Evolutionary conservation across 2,329 filamentous ascomycete species (phyloP).

Genomic region (Exophiala alcalophila): DNA sequence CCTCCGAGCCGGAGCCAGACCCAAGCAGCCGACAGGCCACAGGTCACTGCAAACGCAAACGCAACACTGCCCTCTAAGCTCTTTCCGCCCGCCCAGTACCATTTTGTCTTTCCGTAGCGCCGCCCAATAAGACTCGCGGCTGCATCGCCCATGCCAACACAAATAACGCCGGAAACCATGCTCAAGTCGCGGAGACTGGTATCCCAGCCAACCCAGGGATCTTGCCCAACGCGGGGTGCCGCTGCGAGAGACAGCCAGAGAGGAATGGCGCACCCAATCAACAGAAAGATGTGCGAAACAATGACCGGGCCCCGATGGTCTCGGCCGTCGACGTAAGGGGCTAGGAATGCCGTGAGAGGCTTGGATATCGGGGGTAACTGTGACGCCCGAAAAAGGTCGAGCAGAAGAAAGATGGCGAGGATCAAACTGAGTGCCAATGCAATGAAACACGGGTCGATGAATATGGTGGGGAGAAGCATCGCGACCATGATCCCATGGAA

Average conservation of each 20-base stretch:
- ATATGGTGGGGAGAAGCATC: slow-evolving; percentile 87
- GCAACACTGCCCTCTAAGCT: slow-evolving; percentile 82
- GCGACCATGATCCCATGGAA: slow-evolving; percentile 98
- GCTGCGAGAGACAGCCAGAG: slow-evolving; percentile 83
- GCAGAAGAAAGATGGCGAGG: slow-evolving; percentile 78
- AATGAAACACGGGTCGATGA: slow-evolving; percentile 79
- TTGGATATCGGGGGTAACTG: slow-evolving; percentile 87
- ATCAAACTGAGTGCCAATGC: slow-evolving; percentile 75
- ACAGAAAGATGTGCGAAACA: slow-evolving; percentile 90
- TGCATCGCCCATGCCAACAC: slow-evolving; percentile 92
- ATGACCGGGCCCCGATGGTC: slow-evolving; percentile 93
- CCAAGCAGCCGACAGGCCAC: slow-evolving; percentile 68
- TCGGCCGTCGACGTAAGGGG: slow-evolving; percentile 89
- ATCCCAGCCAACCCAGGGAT: slow-evolving; percentile 70
- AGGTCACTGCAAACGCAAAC: slow-evolving; percentile 75
- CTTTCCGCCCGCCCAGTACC: slow-evolving; percentile 96
- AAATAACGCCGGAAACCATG: slow-evolving; percentile 90
- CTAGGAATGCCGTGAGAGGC: slow-evolving; percentile 80
- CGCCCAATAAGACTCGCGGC: slow-evolving; percentile 87
- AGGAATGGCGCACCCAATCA: slow-evolving; percentile 92
- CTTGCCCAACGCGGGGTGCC: slow-evolving; percentile 55
- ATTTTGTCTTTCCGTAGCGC: slow-evolving; percentile 81
- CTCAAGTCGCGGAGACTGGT: slow-evolving; percentile 70
- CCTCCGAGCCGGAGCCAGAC: slow-evolving; percentile 73
- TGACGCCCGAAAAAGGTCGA: slow-evolving; percentile 85